Conservation (phyloP, 2,329 filamentous ascomycete genomes). For the Venturia asperata region DNA sequence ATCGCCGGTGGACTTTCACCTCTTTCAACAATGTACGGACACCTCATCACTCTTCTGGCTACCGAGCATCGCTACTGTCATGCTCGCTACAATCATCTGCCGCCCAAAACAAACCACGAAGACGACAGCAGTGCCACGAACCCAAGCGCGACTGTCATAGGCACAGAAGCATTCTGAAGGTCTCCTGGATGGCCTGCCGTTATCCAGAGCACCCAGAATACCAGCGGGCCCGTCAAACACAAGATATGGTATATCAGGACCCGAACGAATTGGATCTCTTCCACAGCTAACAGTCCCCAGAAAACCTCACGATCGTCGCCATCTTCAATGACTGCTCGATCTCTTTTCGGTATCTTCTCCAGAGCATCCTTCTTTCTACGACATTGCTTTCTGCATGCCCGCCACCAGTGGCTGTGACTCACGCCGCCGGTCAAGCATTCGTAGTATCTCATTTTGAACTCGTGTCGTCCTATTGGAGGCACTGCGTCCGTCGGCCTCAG, state of each 20-base stretch:
- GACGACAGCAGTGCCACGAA: not conserved
- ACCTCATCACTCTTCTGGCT: too few relatives aligned
- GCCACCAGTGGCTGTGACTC: not conserved
- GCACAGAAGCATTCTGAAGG: conserved; percentile 7
- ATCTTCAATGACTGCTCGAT: not conserved
- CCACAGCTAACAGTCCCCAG: not conserved
- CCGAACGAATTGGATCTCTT: not conserved
- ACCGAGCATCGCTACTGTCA: too few relatives aligned
- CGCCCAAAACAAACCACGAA: not conserved
- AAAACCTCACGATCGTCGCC: not conserved
- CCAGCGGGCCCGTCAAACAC: not conserved
- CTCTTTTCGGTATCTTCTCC: conserved; percentile 1
- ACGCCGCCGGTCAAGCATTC: not conserved
- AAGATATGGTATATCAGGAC: not conserved
- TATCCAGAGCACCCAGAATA: conserved; percentile 8
- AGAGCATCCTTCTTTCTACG: not conserved
- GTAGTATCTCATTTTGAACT: not conserved
- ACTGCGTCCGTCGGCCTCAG: not conserved
- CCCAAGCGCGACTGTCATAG: not conserved
- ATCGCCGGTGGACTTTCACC: too few relatives aligned
- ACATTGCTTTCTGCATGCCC: not conserved
- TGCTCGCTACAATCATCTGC: not conserved
- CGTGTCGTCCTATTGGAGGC: not conserved
- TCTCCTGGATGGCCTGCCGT: not conserved
- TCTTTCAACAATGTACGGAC: too few relatives aligned